Evolutionary conservation across 148 eudicot species (phyloP).

Genomic region (Spergularia bocconei): DNA sequence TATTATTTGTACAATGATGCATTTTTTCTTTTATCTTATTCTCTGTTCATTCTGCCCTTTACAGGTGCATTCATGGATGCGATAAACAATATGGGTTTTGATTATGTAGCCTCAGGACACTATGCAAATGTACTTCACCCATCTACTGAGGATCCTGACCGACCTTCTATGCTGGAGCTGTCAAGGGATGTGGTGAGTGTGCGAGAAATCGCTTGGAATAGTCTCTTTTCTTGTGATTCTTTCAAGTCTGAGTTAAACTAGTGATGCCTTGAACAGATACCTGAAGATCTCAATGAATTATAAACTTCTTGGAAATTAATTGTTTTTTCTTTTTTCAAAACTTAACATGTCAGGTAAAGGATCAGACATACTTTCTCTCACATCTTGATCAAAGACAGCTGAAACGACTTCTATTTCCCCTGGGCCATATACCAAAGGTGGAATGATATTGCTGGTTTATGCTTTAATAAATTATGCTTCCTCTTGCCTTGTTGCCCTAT

Average conservation of each 20-base stretch:
- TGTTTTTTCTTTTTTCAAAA: neutral
- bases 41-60: conserved; percentile 4
- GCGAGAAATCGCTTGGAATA: conserved; percentile 8
- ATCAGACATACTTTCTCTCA: conserved; percentile 95
- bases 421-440: conserved; percentile 86
- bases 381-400: conserved; percentile 92
- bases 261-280: neutral
- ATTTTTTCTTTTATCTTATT: neutral
- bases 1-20: neutral
- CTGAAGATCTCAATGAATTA: neutral
- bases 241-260: neutral
- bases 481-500: neutral
- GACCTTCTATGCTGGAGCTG: conserved; percentile 62
- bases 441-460: conserved; percentile 1
- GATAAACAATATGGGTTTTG: conserved; percentile 63
- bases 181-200: conserved; percentile 76
- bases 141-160: conserved; percentile 32
- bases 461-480: neutral
- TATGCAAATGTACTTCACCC: conserved; percentile 82
- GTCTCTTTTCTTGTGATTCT: neutral
- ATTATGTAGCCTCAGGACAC: conserved; percentile 94
- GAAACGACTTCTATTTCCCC: conserved; percentile 75
- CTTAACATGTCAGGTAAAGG: conserved; percentile 69
- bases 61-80: conserved; percentile 96
- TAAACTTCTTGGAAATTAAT: neutral